Base-by-base conservation (phyloP, 2,329 filamentous ascomycete genomes). In the Coniochaeta sp. region DNA sequence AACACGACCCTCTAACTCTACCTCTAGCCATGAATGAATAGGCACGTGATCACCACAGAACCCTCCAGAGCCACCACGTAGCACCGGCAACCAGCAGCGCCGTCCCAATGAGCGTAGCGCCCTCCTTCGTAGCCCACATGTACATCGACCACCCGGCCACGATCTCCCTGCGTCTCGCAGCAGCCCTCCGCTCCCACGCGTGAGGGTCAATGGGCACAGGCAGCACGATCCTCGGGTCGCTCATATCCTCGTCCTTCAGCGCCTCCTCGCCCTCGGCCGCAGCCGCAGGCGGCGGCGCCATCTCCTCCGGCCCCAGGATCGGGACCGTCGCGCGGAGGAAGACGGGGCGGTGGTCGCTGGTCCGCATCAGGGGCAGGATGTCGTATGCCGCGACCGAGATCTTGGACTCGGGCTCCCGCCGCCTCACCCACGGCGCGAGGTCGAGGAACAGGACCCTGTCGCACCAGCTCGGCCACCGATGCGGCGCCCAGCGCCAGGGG, bases 391-490 rank as follows among this genome's bases (percentile, higher is more conserved):
- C 73, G n/a, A 91, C 36, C 22, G 28, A 30, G 14, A n/a, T 9
- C n/a, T 22, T 17, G 7, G 24, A 56, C 50, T 60, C 34, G 30
- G 32, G 40, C 54, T 22, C 4, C 59, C 47, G 58, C 64, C 71
- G 68, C 50, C 73, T 73, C 42, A 79, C 70, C 81, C 82, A 86
- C 24, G 73, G 72, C 22, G 82, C 85, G 24, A 81, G 75, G 58
- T 89, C 84, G 3, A 93, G 78, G 72, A 87, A 98, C 22, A 98
- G 77, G 22, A 98, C 88, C 3, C 95, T 86, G 73, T 98, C 95
- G 68, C 92, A 96, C 95, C 93, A 98, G 68, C 88, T 88, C 1
- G 95, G 93, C 81, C 90, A 96, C 54, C 95, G 87, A 71, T 96
- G 90, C 60, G 80, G 78, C 8, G 92, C 90, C 83, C 92, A 97